Percentiles rank a stretch among this genome's conserved stretches.
These are phyloP conservation scores for Lepiota venenata DNA, from an alignment of 768 basidiomycete species.

Conservation along the genomic window DNA sequence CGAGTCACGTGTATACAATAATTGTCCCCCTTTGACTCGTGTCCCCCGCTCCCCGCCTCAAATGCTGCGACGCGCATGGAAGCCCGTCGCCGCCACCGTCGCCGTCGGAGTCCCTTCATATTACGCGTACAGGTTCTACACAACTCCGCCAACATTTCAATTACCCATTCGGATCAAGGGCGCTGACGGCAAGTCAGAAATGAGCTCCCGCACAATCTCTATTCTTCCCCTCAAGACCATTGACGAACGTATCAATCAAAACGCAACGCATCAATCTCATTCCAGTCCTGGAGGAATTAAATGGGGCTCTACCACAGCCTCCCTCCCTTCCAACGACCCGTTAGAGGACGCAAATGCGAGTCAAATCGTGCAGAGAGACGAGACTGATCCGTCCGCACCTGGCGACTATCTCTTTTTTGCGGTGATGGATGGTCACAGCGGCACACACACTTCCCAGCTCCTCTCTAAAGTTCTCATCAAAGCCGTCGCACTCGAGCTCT, in stretches of 20 bases:
- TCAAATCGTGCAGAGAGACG: conserved; percentile 63
- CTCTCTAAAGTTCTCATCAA: conserved; percentile 84
- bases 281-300: conserved; percentile 49
- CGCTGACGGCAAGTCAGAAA: conserved; percentile 57
- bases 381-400: conserved; percentile 50
- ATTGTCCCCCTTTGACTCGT: background rate
- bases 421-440: conserved; percentile 90
- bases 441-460: conserved; percentile 78
- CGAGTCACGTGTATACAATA: too few species aligned
- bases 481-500: conserved; percentile 76
- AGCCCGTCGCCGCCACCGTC: conserved; percentile 56
- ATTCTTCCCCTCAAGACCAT: conserved; percentile 53
- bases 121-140: conserved; percentile 46
- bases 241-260: conserved; percentile 55
- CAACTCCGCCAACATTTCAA: conserved; percentile 52
- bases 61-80: conserved; percentile 71
- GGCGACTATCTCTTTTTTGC: conserved; percentile 84
- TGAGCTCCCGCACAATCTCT: conserved; percentile 49
- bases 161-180: conserved; percentile 51
- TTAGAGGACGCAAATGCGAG: conserved; percentile 86
- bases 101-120: conserved; percentile 58
- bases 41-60: conserved; percentile 11
- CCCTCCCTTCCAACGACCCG: conserved; percentile 81
- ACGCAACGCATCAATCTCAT: conserved; percentile 43
- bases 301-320: conserved; percentile 80